Base-by-base conservation (phyloP, 805 yeast species). In the Suhomyces prunicola region DNA sequence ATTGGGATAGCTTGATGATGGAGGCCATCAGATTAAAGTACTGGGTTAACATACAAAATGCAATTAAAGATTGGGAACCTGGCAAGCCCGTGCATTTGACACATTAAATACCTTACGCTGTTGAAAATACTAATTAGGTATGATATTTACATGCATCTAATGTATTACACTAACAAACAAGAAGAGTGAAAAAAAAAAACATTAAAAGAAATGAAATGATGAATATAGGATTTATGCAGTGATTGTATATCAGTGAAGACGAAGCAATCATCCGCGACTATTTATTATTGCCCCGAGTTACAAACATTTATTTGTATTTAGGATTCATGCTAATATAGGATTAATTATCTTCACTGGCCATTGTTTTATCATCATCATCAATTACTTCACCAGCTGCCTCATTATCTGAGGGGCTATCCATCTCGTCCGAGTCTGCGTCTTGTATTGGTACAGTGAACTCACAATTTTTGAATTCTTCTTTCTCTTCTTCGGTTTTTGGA, bases 41-140 rank as follows among this genome's bases (percentile, higher is more conserved):
- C 66, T 91, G 97, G 96, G 76, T 78, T 47, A 92, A 88, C 64
- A 83, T 93, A 33, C 82, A 82, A 47, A 79, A 79, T 41, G 90
- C 90, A 5, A 78, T 91, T 44, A 84, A 82, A 67, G 90, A 86
- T 47, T 87, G 94, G 93, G 87, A 85, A 58, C 82, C 85, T 1
- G 90, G 90, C 19, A 79, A 82, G 62, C 84, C 85, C 4, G 82
- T 86, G 4, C 80, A 76, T 50, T 68, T 87, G 61, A 82, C 86
- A n/a, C 90, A 86, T 64, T 47, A n/a, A 47, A 5, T 7, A 19
- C 17, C 42, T n/a, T n/a, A 2, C 8, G 8, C 19, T 36, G 5
- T 15, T 36, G 9, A 36, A 19, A 13, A 9, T 17, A 19, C 24
- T 19, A 19, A n/a, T 39, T n/a, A 5, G 9, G 5, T 19, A 19